Percentiles rank a stretch among this genome's conserved stretches.
phyloP scores from a whole-genome alignment of 352 stramenopile species.

The Pythium rishiriense region DNA sequence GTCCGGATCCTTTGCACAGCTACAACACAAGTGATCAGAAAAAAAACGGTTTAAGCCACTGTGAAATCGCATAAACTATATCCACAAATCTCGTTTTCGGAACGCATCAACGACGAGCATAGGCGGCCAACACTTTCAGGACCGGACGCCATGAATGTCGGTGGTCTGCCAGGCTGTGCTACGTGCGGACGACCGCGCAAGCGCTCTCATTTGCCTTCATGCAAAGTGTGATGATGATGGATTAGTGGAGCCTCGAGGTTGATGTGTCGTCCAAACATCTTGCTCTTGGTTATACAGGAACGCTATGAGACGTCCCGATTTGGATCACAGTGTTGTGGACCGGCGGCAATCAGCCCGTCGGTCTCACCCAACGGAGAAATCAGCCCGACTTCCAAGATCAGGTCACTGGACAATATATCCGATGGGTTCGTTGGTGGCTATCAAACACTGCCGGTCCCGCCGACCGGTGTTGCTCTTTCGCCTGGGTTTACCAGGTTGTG shows the following conservation, averaged over 20 bases:
- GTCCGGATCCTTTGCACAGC: neutral
- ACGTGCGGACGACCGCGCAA: neutral
- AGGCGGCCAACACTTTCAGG: neutral
- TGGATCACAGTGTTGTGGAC: neutral
- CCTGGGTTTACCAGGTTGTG: neutral
- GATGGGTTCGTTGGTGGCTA: neutral
- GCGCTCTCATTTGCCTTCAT: neutral
- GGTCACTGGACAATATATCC: neutral
- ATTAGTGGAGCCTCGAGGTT: neutral
- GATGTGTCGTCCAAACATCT: neutral
- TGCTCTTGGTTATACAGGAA: too few species aligned
- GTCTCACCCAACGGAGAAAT: neutral
- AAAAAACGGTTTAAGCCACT: neutral
- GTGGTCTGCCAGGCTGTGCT: neutral
- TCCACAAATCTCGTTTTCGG: neutral
- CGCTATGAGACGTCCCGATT: neutral
- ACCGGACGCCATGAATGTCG: neutral
- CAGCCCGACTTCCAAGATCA: neutral
- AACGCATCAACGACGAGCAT: neutral
- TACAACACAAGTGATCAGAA: neutral
- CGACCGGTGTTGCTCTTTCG: neutral
- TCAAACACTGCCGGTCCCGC: neutral
- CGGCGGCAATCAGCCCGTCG: too few species aligned
- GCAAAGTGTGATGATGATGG: neutral
- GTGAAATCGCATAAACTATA: slow-evolving; percentile 4